A percentile compares a stretch with the other conserved stretches of the same genome.
These are phyloP conservation scores for Solanum appendiculatum DNA, from an alignment of 257 asterid species.

Conservation along the genomic window DNA sequence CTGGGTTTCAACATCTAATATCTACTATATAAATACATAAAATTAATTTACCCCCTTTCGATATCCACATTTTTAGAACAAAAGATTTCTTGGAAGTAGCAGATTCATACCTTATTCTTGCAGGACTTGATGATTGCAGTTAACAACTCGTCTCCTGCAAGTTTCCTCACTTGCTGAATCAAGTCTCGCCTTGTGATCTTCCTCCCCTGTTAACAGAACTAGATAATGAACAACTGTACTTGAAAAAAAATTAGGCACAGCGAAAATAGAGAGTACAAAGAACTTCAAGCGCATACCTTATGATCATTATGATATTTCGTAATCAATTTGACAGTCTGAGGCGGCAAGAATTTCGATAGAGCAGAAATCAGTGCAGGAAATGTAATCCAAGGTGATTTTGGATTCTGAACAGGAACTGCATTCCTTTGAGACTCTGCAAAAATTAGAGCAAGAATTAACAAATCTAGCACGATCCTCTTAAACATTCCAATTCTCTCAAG, in stretches of 20 bases:
- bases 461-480: not conserved
- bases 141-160: constrained; percentile 24
- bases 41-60: not conserved
- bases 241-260: not conserved
- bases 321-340: constrained; percentile 9
- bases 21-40: not conserved
- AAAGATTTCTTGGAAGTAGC: not conserved
- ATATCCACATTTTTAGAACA: not conserved
- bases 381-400: constrained; percentile 32
- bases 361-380: constrained; percentile 17
- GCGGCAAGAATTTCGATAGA: constrained; percentile 14
- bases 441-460: not conserved
- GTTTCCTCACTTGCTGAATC: constrained; percentile 14
- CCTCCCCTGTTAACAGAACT: constrained; percentile 7
- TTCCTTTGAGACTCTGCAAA: not conserved
- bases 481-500: not conserved
- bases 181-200: constrained; percentile 17
- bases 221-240: not conserved
- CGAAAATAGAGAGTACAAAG: not conserved
- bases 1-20: not conserved
- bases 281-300: not conserved
- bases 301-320: constrained; percentile 10
- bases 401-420: constrained; percentile 1
- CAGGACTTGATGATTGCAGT: constrained; percentile 16
- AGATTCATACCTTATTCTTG: constrained; percentile 11